Percentiles rank a stretch among this genome's conserved stretches.
phyloP scores from a whole-genome alignment of 2,329 filamentous ascomycete genomes.

The Colletotrichum sp. region DNA sequence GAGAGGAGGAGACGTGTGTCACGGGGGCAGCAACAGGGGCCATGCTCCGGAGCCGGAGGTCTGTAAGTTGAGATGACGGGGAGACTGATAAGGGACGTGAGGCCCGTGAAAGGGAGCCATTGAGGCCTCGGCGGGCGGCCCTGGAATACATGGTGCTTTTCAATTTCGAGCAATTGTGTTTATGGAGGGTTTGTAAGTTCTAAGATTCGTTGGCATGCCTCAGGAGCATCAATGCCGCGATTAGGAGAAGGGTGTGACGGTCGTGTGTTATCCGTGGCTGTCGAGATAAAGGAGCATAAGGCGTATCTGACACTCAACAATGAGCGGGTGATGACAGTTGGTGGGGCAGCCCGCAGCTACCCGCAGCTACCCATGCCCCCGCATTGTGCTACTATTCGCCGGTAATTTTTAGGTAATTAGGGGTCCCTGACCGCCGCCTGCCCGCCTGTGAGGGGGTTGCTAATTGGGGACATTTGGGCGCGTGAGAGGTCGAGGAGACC shows the following conservation, averaged over 20 bases:
- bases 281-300: conserved; percentile 21
- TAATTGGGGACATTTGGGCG: not conserved
- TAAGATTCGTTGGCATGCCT: not conserved
- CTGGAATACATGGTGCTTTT: not conserved
- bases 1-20: not conserved
- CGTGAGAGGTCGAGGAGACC: not conserved
- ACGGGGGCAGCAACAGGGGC: not conserved
- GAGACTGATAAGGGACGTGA: not conserved
- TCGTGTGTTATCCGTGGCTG: not conserved
- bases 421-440: conserved; percentile 1
- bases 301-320: conserved; percentile 13
- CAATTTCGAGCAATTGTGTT: not conserved
- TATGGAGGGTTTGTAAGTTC: not conserved
- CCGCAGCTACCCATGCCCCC: conserved; percentile 24
- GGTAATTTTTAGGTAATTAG: conserved; percentile 12
- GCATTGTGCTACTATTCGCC: conserved; percentile 16
- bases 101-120: conserved; percentile 1
- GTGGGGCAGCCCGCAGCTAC: conserved; percentile 22
- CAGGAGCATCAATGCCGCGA: not conserved
- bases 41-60: conserved; percentile 14
- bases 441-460: not conserved
- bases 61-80: conserved; percentile 11
- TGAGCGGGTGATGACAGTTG: not conserved
- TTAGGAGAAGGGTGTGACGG: not conserved
- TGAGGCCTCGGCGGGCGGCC: conserved; percentile 5